Conservation (phyloP, 441 rosid species). For the Jatropha podagrica region DNA sequence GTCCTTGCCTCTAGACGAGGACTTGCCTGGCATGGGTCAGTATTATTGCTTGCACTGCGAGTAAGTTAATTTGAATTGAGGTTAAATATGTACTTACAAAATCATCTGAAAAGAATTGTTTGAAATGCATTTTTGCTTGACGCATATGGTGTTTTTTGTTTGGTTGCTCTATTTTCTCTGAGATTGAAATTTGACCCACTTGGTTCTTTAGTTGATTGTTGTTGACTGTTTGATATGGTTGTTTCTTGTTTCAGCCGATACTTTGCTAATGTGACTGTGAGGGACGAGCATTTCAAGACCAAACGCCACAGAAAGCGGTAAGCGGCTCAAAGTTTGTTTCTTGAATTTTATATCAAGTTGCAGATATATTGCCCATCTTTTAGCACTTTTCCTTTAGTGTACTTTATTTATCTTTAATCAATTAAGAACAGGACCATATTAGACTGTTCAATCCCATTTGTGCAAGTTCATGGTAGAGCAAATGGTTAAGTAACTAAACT, state of each 20-base stretch:
- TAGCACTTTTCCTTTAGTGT: neutral
- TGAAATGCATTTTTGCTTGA: too few species aligned
- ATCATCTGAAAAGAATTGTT: neutral
- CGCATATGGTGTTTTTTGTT: too few species aligned
- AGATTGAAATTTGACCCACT: too few species aligned
- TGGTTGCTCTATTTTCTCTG: too few species aligned
- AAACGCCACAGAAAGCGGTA: conserved; percentile 93
- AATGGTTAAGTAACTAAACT: neutral
- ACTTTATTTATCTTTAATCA: neutral
- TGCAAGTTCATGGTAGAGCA: neutral
- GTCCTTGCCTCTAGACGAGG: conserved; percentile 67
- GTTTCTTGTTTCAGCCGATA: conserved; percentile 56
- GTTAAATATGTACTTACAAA: neutral
- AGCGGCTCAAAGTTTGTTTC: conserved; percentile 6
- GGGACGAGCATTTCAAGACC: conserved; percentile 88
- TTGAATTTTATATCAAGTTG: neutral
- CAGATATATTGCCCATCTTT: neutral
- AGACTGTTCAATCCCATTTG: neutral
- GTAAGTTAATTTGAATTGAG: conserved; percentile 38
- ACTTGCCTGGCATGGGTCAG: conserved; percentile 98
- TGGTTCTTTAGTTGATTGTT: too few species aligned
- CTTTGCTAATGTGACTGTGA: conserved; percentile 56
- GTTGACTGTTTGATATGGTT: neutral
- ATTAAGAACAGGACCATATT: neutral
- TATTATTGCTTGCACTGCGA: conserved; percentile 94